A percentile compares a stretch with the other conserved stretches of the same genome.
Conservation (phyloP, 257 asterid genomes). For the Craterostigma plantagineum region DNA sequence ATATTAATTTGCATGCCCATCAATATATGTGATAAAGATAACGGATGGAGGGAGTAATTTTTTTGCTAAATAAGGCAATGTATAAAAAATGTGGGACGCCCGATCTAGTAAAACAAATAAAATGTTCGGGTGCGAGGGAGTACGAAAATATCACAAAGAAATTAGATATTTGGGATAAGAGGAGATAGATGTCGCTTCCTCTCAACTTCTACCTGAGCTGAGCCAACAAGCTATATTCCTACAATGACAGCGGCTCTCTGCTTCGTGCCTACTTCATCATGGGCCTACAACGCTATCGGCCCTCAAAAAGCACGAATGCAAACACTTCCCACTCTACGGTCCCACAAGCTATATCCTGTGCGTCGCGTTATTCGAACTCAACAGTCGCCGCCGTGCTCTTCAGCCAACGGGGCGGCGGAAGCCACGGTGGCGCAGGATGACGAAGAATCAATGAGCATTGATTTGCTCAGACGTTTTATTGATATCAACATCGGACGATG, state of each 20-base stretch:
- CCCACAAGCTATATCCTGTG: conserved; percentile 8
- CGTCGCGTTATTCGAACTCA: conserved; percentile 15
- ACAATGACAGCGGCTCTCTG: conserved; percentile 59
- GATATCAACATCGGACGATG: conserved; percentile 65
- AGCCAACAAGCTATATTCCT: conserved; percentile 8
- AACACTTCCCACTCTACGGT: conserved; percentile 1
- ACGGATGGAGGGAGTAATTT: no score
- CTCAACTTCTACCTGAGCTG: no score
- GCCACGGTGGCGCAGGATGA: conserved; percentile 21
- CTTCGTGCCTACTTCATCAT: conserved; percentile 13
- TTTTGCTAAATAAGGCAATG: no score
- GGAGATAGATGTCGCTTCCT: no score
- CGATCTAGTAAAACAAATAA: no score
- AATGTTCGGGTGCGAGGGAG: no score
- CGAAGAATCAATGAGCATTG: conserved; percentile 28
- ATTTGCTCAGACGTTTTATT: conserved; percentile 50
- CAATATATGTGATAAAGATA: no score
- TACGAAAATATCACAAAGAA: no score
- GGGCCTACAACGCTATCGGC: conserved; percentile 9
- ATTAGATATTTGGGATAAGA: no score
- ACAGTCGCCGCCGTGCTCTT: conserved; percentile 17
- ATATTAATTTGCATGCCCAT: no score
- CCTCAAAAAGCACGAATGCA: conserved; percentile 10
- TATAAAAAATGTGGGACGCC: no score
- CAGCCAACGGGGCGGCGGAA: conserved; percentile 13